Evolutionary conservation across 108 stramenopile genomes (phyloP).

Genomic region (Cyclotella baltica): DNA sequence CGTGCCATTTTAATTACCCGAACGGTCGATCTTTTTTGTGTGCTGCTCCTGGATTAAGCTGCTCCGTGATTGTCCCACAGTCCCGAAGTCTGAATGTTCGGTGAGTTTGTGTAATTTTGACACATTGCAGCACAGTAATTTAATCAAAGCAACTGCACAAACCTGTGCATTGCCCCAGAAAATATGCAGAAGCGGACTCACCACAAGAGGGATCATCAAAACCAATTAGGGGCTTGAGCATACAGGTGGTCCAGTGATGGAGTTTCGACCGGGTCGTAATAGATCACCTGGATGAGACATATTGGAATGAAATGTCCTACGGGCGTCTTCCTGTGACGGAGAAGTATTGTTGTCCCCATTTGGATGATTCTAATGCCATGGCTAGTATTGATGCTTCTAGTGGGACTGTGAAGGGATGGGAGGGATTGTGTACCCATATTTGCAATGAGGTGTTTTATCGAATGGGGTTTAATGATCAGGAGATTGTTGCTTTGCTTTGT

Average conservation of each 20-base stretch:
- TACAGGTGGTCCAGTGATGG: constrained; percentile 60
- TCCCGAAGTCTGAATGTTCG: too few relatives aligned
- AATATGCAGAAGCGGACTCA: too few relatives aligned
- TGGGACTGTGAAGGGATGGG: constrained; percentile 61
- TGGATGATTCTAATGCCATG: constrained; percentile 49
- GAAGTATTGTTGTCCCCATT: constrained; percentile 58
- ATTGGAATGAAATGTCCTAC: constrained; percentile 51
- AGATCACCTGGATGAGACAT: constrained; percentile 48
- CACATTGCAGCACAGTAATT: too few relatives aligned
- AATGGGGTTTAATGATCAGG: constrained; percentile 86
- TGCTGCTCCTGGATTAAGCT: too few relatives aligned
- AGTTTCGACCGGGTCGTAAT: constrained; percentile 51
- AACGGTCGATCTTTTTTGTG: too few relatives aligned
- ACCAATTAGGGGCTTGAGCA: constrained; percentile 59
- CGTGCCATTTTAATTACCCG: too few relatives aligned
- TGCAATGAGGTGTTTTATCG: constrained; percentile 80
- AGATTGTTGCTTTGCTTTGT: constrained; percentile 75
- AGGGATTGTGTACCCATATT: constrained; percentile 56
- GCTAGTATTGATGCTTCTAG: constrained; percentile 48
- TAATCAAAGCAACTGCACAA: too few relatives aligned
- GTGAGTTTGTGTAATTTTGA: too few relatives aligned
- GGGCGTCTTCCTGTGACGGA: constrained; percentile 61
- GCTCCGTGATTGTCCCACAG: too few relatives aligned
- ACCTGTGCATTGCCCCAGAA: too few relatives aligned
- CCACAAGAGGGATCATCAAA: too few relatives aligned